These are phyloP conservation scores for Talaromyces sp. DNA, from an alignment of 2,329 filamentous ascomycete species.

Conservation along the genomic window DNA sequence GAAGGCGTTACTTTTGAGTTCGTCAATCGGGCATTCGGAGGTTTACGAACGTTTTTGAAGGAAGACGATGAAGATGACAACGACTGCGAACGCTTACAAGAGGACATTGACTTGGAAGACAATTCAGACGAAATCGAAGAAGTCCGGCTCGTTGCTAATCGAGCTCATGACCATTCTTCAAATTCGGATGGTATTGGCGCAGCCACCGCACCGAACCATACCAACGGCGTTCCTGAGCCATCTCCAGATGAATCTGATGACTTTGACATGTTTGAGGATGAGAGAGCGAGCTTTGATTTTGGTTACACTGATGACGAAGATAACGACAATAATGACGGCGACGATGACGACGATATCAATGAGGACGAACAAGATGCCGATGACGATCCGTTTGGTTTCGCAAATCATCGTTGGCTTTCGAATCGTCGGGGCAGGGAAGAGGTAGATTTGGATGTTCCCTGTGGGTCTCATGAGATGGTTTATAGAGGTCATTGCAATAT, in stretches of 20 bases:
- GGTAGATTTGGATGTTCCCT: slow-evolving; percentile 55
- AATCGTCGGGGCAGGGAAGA: slow-evolving; percentile 43
- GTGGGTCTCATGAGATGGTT: slow-evolving; percentile 53
- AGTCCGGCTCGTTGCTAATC: slow-evolving; percentile 26
- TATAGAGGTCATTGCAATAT: slow-evolving; percentile 65
- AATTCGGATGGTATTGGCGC: slow-evolving; percentile 1
- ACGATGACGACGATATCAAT: slow-evolving; percentile 31
- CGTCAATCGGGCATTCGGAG: slow-evolving; percentile 60
- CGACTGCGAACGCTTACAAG: slow-evolving; percentile 48
- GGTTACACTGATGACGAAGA: slow-evolving; percentile 22
- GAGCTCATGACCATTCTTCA: not conserved
- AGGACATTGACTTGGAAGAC: slow-evolving; percentile 47
- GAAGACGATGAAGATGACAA: slow-evolving; percentile 38
- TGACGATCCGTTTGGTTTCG: slow-evolving; percentile 31
- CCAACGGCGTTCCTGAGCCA: slow-evolving; percentile 5
- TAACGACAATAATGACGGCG: slow-evolving; percentile 29
- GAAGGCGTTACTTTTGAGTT: slow-evolving; percentile 55
- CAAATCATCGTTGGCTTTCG: slow-evolving; percentile 50
- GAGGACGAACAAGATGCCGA: slow-evolving; percentile 33
- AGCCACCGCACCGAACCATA: not conserved
- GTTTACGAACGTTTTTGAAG: slow-evolving; percentile 47
- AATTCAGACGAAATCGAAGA: slow-evolving; percentile 44
- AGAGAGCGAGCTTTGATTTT: slow-evolving; percentile 2
- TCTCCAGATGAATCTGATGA: slow-evolving; percentile 26
- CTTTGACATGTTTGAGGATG: slow-evolving; percentile 14